These are phyloP conservation scores for Botrytis sinoallii DNA, from an alignment of 2,329 filamentous ascomycete genomes.

Conservation along the genomic window DNA sequence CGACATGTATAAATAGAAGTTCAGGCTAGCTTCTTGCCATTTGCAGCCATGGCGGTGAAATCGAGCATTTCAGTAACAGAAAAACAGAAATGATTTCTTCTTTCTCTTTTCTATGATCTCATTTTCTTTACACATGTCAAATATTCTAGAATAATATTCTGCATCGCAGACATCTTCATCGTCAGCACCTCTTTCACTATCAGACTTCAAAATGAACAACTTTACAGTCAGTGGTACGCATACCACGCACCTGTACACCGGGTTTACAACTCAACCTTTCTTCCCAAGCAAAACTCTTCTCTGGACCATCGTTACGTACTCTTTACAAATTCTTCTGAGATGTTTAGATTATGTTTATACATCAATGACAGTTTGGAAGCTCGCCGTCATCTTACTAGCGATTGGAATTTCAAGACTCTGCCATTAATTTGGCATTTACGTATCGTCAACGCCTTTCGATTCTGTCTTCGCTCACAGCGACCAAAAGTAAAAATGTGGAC, in stretches of 20 bases:
- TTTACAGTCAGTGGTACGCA: neutral
- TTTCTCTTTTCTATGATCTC: neutral
- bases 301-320: neutral
- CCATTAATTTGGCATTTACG: slow-evolving; percentile 61
- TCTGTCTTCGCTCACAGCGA: slow-evolving; percentile 44
- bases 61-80: neutral
- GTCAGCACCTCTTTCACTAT: neutral
- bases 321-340: neutral
- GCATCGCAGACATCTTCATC: neutral
- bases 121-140: slow-evolving; percentile 1
- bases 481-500: slow-evolving; percentile 43
- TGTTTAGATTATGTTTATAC: neutral
- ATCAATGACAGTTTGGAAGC: slow-evolving; percentile 1
- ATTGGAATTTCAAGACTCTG: slow-evolving; percentile 55
- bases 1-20: neutral
- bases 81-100: neutral
- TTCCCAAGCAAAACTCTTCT: neutral
- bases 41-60: neutral
- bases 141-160: slow-evolving; percentile 24
- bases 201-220: neutral
- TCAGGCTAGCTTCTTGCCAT: neutral
- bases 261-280: neutral
- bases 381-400: slow-evolving; percentile 40
- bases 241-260: neutral
- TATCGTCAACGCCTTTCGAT: slow-evolving; percentile 44